phyloP scores from a whole-genome alignment of 75 land plant species.

The Isoetes taiwanensis region DNA sequence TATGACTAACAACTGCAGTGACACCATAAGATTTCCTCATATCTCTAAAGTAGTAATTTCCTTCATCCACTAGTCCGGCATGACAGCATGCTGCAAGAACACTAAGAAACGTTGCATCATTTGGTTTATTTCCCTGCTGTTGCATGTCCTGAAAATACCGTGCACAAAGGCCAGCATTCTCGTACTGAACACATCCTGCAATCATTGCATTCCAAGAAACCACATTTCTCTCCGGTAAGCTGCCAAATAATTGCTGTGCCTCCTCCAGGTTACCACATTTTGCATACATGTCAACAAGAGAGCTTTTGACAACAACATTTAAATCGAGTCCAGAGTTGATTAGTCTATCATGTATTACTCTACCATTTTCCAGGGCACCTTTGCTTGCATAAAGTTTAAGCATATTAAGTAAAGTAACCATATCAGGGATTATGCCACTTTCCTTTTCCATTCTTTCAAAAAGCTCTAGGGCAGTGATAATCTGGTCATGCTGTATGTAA shows the following conservation, averaged over 20 bases:
- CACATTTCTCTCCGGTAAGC: conserved; percentile 16
- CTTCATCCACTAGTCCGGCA: too few species aligned
- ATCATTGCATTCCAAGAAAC: conserved; percentile 56
- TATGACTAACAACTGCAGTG: too few species aligned
- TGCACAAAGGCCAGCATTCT: conserved; percentile 21
- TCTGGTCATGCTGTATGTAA: conserved; percentile 40
- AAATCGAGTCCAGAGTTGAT: conserved; percentile 2
- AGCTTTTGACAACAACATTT: conserved; percentile 5
- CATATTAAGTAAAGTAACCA: conserved; percentile 44
- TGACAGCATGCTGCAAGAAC: conserved; percentile 27
- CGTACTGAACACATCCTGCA: conserved; percentile 39
- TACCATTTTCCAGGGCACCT: conserved; percentile 12
- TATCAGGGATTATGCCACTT: conserved; percentile 26
- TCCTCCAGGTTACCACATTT: conserved; percentile 25
- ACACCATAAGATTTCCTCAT: too few species aligned
- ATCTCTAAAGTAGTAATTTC: too few species aligned
- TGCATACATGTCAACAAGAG: conserved; percentile 26
- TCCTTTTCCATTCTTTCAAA: conserved; percentile 33
- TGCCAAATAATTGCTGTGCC: conserved; percentile 17
- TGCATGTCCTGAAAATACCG: conserved; percentile 33
- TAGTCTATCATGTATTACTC: not conserved
- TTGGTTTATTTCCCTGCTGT: conserved; percentile 17
- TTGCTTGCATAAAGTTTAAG: conserved; percentile 47
- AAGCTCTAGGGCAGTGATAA: conserved; percentile 26
- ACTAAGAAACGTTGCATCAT: conserved; percentile 31